Conservation (phyloP, 306 rosid species). For the Parietaria judaica region DNA sequence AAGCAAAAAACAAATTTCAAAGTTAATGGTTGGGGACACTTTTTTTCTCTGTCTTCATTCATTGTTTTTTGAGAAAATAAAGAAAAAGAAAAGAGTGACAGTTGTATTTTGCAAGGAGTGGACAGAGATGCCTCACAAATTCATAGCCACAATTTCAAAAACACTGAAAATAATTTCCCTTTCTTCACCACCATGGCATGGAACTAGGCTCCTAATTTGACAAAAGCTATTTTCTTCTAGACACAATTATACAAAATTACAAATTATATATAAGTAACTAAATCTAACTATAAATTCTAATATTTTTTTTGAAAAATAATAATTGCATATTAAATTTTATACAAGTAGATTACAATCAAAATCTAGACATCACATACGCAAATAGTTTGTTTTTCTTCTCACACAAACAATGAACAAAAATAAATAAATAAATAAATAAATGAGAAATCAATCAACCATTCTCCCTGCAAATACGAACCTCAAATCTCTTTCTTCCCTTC, state of each 20-base stretch:
- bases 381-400: no score
- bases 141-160: conserved; percentile 15
- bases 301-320: not conserved
- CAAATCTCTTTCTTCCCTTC: not conserved
- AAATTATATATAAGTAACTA: not conserved
- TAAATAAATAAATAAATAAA: no score
- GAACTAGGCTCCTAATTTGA: not conserved
- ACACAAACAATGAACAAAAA: no score
- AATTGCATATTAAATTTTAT: no score
- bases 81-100: not conserved
- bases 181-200: not conserved
- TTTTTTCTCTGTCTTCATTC: not conserved
- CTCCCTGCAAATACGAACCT: not conserved
- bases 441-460: not conserved
- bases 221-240: not conserved
- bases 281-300: no score
- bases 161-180: not conserved
- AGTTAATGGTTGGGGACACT: not conserved
- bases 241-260: not conserved
- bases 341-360: no score
- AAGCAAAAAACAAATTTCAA: not conserved
- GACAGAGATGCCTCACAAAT: conserved; percentile 25
- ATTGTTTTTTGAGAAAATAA: not conserved
- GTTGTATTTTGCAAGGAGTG: conserved; percentile 4
- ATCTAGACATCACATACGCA: no score